Conservation (phyloP, 2,329 filamentous ascomycete species). For the Helotiales sp. region DNA sequence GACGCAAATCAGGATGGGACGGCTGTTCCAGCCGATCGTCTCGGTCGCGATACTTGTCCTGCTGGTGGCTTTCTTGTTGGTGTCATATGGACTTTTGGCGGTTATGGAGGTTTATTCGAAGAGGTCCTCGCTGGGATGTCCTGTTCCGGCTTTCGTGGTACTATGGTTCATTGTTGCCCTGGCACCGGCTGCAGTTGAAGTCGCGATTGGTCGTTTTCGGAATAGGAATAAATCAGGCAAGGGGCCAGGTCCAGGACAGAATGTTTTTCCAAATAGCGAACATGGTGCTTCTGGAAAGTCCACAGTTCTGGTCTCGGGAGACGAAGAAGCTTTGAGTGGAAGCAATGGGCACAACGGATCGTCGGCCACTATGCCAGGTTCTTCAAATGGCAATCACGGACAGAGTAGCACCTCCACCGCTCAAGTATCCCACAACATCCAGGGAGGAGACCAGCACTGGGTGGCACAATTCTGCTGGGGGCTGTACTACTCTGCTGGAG, state of each 20-base stretch:
- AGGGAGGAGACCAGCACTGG: conserved; percentile 41
- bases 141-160: conserved; percentile 38
- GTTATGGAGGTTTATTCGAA: conserved; percentile 43
- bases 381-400: neutral
- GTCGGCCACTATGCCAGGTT: neutral
- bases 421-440: conserved; percentile 25
- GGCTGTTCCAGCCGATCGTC: neutral
- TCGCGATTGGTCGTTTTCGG: neutral
- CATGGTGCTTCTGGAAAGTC: neutral
- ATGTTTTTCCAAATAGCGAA: neutral
- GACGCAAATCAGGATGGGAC: neutral
- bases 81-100: neutral
- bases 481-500: conserved; percentile 44
- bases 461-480: conserved; percentile 43
- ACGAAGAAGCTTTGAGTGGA: neutral
- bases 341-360: neutral
- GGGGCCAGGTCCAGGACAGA: neutral
- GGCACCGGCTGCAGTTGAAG: conserved; percentile 38
- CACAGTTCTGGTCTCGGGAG: neutral
- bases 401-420: neutral
- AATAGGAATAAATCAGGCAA: neutral
- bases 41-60: neutral
- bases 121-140: conserved; percentile 42
- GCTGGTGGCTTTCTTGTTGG: conserved; percentile 15
- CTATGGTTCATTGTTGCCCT: conserved; percentile 39